Base-by-base conservation (phyloP, 2,329 filamentous ascomycete species). In the Taxawa tesnikishii region DNA sequence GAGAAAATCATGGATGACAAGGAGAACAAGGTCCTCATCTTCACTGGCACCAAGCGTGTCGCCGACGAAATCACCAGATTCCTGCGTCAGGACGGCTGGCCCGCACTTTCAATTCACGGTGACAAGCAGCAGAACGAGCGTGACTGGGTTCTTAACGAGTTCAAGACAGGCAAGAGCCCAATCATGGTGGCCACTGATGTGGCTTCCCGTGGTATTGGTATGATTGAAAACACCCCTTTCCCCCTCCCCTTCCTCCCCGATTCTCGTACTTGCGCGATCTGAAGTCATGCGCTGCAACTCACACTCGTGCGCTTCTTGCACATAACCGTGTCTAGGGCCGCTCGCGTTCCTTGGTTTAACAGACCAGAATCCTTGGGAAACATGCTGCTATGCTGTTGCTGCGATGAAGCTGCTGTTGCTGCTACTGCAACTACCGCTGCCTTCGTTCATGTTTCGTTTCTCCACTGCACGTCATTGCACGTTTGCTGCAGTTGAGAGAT, bases 181-280 rank as follows among this genome's bases (percentile, higher is more conserved):
- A 93, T 98, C 76, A 94, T 98, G 87, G 90, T 98, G 68, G 90
- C 90, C 67, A 98, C 90, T 46, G 90, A 96, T 57, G 90, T 98
- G 66, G 90, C 90, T 67, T 96, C 90, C 58, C 90, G 90, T 87
- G 90, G 90, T 84, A 94, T 98, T 67, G 90, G 90, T 94, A 92
- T 93, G 85, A 88, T 81, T 75, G 67, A 70, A 65, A 65, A 64
- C 59, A 62, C 65, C 55, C 49, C 52, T 51, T 52, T 44, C 53
- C 52, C 50, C 51, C 41, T 37, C 40, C 25, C 23, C 36, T 27
- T 33, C 30, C 29, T 42, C 24, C 33, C 26, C 19, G 26, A 27
- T 46, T 43, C 44, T 67, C 62, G 62, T 65, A 55, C 60, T 63
- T 65, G 68, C 70, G 70, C 72, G 67, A 68, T 69, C 67, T 71